A percentile compares a stretch with the other conserved stretches of the same genome.
Evolutionary conservation across 2,329 filamentous ascomycete genomes (phyloP).

Genomic region (Aspergillus alliaceus): DNA sequence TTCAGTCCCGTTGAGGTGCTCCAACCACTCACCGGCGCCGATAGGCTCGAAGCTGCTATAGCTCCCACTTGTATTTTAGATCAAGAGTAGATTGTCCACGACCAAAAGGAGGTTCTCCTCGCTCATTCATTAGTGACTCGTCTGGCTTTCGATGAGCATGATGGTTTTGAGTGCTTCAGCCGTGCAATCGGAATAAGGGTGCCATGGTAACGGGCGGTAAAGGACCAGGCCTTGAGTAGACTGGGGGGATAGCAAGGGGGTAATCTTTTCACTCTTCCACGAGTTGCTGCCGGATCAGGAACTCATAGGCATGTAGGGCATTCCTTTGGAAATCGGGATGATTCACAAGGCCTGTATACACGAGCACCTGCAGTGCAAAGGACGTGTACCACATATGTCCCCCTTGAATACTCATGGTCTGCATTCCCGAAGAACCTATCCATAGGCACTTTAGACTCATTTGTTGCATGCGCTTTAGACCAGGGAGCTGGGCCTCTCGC

Average conservation of each 20-base stretch:
- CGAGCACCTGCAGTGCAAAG: neutral
- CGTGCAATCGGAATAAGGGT: neutral
- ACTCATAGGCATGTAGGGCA: neutral
- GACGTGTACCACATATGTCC: neutral
- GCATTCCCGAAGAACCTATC: neutral
- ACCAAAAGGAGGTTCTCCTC: neutral
- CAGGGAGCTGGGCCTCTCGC: neutral
- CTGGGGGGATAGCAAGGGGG: neutral
- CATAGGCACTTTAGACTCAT: neutral
- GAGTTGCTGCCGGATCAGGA: neutral
- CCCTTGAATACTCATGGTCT: neutral
- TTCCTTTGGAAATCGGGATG: neutral
- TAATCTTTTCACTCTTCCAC: neutral
- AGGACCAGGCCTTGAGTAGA: neutral
- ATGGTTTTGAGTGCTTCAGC: neutral
- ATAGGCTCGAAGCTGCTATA: neutral
- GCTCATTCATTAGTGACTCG: neutral
- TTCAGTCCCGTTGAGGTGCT: neutral
- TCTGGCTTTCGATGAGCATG: neutral
- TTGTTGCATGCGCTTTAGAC: neutral
- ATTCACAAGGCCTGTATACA: neutral
- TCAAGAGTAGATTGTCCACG: neutral
- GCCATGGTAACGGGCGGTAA: neutral
- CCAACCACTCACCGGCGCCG: neutral
- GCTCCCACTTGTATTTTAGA: neutral